phyloP scores from a whole-genome alignment of 306 rosid species.

The Rubus idaeus region DNA sequence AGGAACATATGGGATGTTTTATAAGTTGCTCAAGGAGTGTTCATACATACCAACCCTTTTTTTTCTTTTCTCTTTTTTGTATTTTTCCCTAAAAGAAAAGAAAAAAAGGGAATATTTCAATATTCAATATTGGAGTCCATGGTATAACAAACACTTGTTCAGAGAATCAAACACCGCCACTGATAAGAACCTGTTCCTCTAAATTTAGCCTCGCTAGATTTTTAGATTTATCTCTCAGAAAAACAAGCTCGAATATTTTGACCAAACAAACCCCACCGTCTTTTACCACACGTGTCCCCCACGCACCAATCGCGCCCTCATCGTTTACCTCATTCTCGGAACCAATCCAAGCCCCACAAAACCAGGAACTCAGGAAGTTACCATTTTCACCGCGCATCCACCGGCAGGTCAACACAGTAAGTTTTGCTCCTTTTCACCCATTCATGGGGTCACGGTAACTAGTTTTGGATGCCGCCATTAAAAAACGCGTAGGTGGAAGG shows the following conservation, averaged over 20 bases:
- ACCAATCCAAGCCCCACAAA: not conserved
- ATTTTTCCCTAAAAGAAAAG: not conserved
- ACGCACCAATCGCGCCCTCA: constrained; percentile 7
- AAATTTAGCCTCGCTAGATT: constrained; percentile 1
- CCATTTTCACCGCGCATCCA: constrained; percentile 5
- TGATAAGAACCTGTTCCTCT: constrained; percentile 1
- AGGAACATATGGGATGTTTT: not conserved
- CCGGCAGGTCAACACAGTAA: not conserved
- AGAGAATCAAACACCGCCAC: constrained; percentile 5
- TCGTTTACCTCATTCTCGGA: not conserved
- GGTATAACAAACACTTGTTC: not conserved
- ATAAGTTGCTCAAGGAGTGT: not conserved
- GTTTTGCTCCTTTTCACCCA: not conserved
- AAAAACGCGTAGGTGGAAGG: no score
- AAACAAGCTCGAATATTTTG: constrained; percentile 14
- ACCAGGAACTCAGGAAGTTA: not conserved
- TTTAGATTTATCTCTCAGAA: not conserved
- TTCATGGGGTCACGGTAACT: no score
- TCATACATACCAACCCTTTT: not conserved
- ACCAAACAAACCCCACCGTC: not conserved
- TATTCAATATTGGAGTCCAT: constrained; percentile 6
- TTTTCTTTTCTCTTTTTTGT: not conserved
- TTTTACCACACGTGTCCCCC: not conserved
- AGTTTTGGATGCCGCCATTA: not conserved
- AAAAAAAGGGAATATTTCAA: not conserved